Percentiles rank a stretch among this genome's conserved stretches.
Evolutionary conservation across 2,329 filamentous ascomycete species (phyloP).

Genomic region (Pseudogymnoascus sp.): DNA sequence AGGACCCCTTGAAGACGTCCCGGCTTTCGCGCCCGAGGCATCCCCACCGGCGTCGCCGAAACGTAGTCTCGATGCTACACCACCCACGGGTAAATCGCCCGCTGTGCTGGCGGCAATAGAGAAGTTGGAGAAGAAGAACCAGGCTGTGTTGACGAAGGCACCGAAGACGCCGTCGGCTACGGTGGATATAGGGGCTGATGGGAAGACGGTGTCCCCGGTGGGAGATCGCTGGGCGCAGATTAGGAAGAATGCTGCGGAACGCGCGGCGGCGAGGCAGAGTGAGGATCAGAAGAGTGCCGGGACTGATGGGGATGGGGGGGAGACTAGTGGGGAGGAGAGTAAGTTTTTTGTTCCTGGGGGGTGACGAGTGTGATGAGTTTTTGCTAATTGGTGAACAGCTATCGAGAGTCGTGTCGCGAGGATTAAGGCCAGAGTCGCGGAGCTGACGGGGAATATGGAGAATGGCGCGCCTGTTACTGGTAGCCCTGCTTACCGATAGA

Average conservation of each 20-base stretch:
- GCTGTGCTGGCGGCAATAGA: conserved; percentile 13
- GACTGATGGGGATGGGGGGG: conserved; percentile 64
- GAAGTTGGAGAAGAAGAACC: conserved; percentile 31
- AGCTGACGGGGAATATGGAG: conserved; percentile 82
- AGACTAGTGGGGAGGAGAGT: conserved; percentile 95
- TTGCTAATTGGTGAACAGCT: conserved; percentile 43
- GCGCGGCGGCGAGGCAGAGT: conserved; percentile 56
- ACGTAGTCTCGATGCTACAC: conserved; percentile 22
- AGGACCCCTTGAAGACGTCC: conserved; percentile 77
- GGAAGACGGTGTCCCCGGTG: conserved; percentile 30
- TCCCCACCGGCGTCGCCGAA: conserved; percentile 29
- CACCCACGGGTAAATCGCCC: conserved; percentile 10
- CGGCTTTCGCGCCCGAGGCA: conserved; percentile 61
- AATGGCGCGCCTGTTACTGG: not conserved
- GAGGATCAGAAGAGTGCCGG: conserved; percentile 57
- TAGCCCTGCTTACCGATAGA: not conserved
- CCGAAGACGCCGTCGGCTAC: not conserved
- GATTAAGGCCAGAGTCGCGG: conserved; percentile 94
- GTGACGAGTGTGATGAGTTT: not conserved
- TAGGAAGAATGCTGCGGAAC: conserved; percentile 82
- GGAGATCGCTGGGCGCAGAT: conserved; percentile 94
- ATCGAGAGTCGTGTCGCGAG: conserved; percentile 94
- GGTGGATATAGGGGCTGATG: not conserved
- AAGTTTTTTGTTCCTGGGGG: conserved; percentile 35
- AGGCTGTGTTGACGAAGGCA: conserved; percentile 10